Percentiles rank a stretch among this genome's conserved stretches.
Evolutionary conservation across 192 early-diverging fungal species (phyloP).

Genomic region (Coemansia sp.): DNA sequence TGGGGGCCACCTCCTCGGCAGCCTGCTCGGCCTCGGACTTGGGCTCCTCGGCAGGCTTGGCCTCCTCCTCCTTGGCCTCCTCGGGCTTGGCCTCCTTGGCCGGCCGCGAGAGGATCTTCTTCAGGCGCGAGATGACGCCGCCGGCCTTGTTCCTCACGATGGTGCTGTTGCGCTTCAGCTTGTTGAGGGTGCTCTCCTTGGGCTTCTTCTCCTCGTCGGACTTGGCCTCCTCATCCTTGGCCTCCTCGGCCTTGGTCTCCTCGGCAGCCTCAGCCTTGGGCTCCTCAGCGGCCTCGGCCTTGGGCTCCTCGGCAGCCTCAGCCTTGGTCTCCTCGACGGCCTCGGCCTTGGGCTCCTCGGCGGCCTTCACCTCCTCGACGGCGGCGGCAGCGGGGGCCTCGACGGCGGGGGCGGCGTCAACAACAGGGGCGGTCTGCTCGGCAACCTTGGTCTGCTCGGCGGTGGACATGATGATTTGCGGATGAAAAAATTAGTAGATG

Average conservation of each 20-base stretch:
- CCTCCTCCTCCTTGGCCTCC: constrained; percentile 18
- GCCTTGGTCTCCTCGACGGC: constrained; percentile 10
- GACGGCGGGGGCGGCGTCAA: constrained; percentile 9
- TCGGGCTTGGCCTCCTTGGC: constrained; percentile 22
- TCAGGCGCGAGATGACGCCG: constrained; percentile 40
- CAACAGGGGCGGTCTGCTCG: constrained; percentile 5
- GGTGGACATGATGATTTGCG: constrained; percentile 13
- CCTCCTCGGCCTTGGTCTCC: constrained; percentile 7
- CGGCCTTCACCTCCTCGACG: constrained; percentile 13
- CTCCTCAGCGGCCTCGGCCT: constrained; percentile 7
- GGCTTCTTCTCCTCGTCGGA: constrained; percentile 14
- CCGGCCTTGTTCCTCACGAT: constrained; percentile 41
- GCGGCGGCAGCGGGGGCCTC: constrained; percentile 14
- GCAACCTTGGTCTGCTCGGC: constrained; percentile 16
- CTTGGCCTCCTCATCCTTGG: constrained; percentile 6
- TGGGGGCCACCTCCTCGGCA: constrained; percentile 3
- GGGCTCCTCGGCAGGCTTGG: constrained; percentile 5
- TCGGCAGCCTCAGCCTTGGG: constrained; percentile 8
- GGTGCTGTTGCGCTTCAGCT: constrained; percentile 49
- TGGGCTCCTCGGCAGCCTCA: constrained; percentile 12
- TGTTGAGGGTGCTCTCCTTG: constrained; percentile 20
- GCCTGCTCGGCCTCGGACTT: constrained; percentile 5
- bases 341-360: constrained; percentile 8
- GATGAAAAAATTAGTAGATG: not conserved
- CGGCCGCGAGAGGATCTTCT: constrained; percentile 31